Evolutionary conservation across 2,329 filamentous ascomycete species (phyloP).

Genomic region (Cordyceps fumosorosea): DNA sequence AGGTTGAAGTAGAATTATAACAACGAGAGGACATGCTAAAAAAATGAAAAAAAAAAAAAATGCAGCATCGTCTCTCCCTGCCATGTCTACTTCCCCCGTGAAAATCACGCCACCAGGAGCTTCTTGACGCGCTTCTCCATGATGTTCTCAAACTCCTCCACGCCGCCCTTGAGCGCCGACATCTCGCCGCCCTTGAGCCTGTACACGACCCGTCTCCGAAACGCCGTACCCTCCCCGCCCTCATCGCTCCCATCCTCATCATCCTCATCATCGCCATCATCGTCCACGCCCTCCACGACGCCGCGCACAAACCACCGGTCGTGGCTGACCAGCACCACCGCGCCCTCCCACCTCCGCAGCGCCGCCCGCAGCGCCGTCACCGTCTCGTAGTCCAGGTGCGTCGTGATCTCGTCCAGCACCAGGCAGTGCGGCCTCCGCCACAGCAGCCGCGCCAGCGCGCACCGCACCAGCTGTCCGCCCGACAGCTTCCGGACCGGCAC

Average conservation of each 20-base stretch:
- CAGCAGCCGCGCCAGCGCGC: constrained; percentile 61
- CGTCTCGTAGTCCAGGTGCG: constrained; percentile 78
- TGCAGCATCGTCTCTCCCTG: background rate
- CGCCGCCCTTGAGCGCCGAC: constrained; percentile 49
- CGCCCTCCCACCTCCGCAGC: constrained; percentile 63
- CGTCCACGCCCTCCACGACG: constrained; percentile 58
- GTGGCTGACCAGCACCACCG: constrained; percentile 71
- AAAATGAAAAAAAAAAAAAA: background rate
- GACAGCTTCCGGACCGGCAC: constrained; percentile 67
- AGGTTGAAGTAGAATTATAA: background rate
- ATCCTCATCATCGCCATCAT: constrained; percentile 32
- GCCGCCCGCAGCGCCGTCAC: constrained; percentile 64
- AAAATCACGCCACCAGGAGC: constrained; percentile 23
- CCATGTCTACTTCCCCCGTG: background rate
- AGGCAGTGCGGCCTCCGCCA: constrained; percentile 64
- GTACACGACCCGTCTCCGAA: constrained; percentile 50
- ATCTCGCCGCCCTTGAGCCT: constrained; percentile 53
- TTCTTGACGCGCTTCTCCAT: constrained; percentile 53
- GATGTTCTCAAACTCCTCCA: constrained; percentile 57
- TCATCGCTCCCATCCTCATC: constrained; percentile 27
- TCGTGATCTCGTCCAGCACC: constrained; percentile 75
- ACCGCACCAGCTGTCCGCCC: constrained; percentile 67
- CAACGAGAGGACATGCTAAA: background rate
- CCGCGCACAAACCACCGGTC: constrained; percentile 75
- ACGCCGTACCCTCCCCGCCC: constrained; percentile 30